Conservation (phyloP, 257 asterid genomes). For the Primulina tabacum region DNA sequence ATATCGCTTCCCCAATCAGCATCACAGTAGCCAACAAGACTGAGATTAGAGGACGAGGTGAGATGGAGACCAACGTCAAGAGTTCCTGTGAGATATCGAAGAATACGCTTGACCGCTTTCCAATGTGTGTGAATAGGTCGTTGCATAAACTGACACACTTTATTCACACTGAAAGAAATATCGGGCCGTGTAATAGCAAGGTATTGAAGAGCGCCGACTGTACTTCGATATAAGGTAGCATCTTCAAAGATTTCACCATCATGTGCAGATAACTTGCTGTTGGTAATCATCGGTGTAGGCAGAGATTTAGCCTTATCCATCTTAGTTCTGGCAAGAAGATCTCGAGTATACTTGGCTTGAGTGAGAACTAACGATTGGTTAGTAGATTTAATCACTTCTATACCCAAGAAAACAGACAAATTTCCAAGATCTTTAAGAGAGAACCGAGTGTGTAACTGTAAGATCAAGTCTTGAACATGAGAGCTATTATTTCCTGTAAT, state of each 20-base stretch:
- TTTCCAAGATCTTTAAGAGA: no score
- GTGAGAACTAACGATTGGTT: background rate
- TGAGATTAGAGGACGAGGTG: background rate
- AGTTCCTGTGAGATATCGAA: rapidly evolving
- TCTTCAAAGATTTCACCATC: background rate
- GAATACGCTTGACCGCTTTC: no score
- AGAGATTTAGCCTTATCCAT: background rate
- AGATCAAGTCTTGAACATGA: no score
- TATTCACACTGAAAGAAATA: no score
- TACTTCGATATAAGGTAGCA: background rate
- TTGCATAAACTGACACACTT: no score
- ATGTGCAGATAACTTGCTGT: no score
- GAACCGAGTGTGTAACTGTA: no score
- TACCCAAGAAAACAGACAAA: background rate
- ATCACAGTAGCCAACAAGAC: background rate
- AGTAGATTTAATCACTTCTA: rapidly evolving
- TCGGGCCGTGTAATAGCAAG: no score
- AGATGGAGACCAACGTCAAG: background rate
- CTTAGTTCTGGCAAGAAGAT: background rate
- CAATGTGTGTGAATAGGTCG: no score
- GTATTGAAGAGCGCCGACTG: background rate
- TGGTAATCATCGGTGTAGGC: background rate
- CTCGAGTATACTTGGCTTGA: background rate
- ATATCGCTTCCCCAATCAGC: background rate
- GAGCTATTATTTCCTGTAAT: no score